A percentile compares a stretch with the other conserved stretches of the same genome.
Evolutionary conservation across 306 rosid genomes (phyloP).

Genomic region (Cucumis melo): DNA sequence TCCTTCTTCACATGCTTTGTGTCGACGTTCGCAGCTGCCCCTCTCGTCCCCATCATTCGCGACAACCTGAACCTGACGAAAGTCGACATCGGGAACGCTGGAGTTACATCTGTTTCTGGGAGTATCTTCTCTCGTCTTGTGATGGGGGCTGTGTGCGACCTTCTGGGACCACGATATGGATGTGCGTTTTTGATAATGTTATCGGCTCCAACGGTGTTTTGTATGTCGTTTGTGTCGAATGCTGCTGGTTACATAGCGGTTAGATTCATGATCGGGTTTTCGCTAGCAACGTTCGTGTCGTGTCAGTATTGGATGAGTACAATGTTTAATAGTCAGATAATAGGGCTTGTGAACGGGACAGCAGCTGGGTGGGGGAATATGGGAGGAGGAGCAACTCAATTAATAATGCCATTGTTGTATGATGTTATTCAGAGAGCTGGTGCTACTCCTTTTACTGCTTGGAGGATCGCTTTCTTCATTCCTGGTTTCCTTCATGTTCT

Average conservation of each 20-base stretch:
- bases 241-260: slow-evolving; percentile 56
- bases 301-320: slow-evolving; percentile 98
- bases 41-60: slow-evolving; percentile 26
- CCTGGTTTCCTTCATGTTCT: slow-evolving; percentile 56
- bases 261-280: slow-evolving; percentile 78
- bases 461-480: slow-evolving; percentile 79
- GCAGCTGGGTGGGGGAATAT: slow-evolving; percentile 96
- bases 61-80: slow-evolving; percentile 32
- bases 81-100: slow-evolving; percentile 69
- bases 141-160: slow-evolving; percentile 82
- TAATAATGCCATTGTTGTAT: slow-evolving; percentile 66
- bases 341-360: slow-evolving; percentile 76
- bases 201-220: slow-evolving; percentile 3
- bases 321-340: slow-evolving; percentile 68
- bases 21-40: slow-evolving; percentile 79
- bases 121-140: slow-evolving; percentile 69
- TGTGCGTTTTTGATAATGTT: slow-evolving; percentile 28
- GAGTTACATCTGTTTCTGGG: slow-evolving; percentile 78
- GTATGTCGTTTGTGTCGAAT: slow-evolving; percentile 56
- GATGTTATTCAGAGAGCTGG: slow-evolving; percentile 36
- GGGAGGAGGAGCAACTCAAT: slow-evolving; percentile 96
- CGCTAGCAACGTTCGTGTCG: slow-evolving; percentile 82
- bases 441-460: slow-evolving; percentile 59
- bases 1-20: slow-evolving; percentile 82
- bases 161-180: slow-evolving; percentile 63